Base-by-base conservation (phyloP, 2,329 filamentous ascomycete species). In the Didymella lethalis region DNA sequence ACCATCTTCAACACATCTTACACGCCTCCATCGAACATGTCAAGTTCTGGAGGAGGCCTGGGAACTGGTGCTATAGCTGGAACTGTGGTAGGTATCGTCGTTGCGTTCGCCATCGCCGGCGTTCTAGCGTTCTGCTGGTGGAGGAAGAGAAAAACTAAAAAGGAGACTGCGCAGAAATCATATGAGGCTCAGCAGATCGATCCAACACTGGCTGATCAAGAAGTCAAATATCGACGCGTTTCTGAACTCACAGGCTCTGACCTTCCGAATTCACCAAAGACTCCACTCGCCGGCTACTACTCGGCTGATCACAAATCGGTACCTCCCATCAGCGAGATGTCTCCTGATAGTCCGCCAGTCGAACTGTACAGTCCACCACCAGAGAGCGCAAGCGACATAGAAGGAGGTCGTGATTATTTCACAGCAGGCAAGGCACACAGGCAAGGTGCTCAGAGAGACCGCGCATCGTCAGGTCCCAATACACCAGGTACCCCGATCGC, bases 191-290 rank as follows among this genome's bases (percentile, higher is more conserved):
- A 59, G 8, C 72, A 74, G 6, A 70, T 75, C n/a, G 72, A 74
- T 44, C 74, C 73, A 6, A 64, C 59, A 0, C 44, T 51, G n/a
- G 70, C 69, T 10, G 72, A 65, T 10, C 58, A 66, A 18, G 66
- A 76, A 61, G 59, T 73, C 56, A 76, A 74, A 52, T 60, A 70
- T 46, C 70, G 70, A 26, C 70, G 70, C 25, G 59, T 74, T 28
- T 75, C 71, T 12, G 75, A 77, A 46, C 70, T 76, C n/a, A 69
- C 62, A 12, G 72, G 73, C n/a, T 75, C 73, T 2, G 66, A 74
- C 11, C 43, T 64, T 20, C 65, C 68, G 2, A 57, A 62, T 6
- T 74, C 71, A 10, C 72, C 72, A 5, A 70, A 67, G 48, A 54
- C 66, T 2, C 64, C 66, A n/a, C 23, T 64, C 1, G 54, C 54